Percentiles rank a stretch among this genome's conserved stretches.
phyloP scores from a whole-genome alignment of 202 grass and related monocot species.

The Cymbopogon flexuosus region DNA sequence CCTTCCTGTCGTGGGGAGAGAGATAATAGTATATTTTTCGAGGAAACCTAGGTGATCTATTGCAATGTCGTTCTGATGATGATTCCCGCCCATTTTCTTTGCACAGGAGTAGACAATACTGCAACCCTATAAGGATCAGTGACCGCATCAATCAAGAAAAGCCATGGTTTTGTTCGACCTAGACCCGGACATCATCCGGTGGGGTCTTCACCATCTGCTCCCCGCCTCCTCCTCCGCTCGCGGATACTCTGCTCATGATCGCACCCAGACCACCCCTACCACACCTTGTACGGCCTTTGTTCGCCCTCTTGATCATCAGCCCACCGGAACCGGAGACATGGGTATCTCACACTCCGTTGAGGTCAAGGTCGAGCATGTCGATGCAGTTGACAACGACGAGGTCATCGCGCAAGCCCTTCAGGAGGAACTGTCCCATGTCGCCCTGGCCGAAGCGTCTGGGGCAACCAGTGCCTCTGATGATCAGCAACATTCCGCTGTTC shows the following conservation, averaged over 20 bases:
- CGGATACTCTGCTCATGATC: background rate
- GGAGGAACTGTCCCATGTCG: conserved; percentile 60
- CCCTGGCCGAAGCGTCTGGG: conserved; percentile 45
- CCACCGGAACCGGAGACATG: background rate
- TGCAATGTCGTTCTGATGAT: background rate
- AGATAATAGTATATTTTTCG: background rate
- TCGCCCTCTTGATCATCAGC: background rate
- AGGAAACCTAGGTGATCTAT: background rate
- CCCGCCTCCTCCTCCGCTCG: background rate
- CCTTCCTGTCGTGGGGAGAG: background rate
- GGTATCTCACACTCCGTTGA: background rate
- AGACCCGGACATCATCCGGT: conserved; percentile 60
- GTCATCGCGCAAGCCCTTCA: conserved; percentile 66
- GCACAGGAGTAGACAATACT: background rate
- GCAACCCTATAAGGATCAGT: background rate
- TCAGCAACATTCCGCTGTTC: conserved; percentile 48
- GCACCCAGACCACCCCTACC: background rate
- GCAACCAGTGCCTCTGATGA: background rate
- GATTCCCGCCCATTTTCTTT: background rate
- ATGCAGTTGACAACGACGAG: conserved; percentile 56
- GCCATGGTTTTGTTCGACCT: conserved; percentile 42
- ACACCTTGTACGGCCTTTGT: conserved; percentile 7
- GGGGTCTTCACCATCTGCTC: conserved; percentile 70
- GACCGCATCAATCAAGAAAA: background rate
- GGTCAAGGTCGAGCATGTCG: conserved; percentile 4